These are phyloP conservation scores for Euryodendron excelsum DNA, from an alignment of 148 eudicot genomes.

Conservation along the genomic window DNA sequence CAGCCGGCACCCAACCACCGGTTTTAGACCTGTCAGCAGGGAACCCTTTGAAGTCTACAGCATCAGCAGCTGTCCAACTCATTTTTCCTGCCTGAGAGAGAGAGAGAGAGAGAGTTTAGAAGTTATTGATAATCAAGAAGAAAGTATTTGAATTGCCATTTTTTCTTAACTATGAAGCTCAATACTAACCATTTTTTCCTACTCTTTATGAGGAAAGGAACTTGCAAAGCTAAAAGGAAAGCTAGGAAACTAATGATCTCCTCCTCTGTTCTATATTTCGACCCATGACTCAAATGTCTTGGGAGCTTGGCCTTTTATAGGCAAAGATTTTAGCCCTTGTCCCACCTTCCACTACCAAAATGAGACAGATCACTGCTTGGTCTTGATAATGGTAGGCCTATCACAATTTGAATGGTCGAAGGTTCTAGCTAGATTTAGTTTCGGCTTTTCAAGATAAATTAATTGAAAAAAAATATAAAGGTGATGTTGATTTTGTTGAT, in stretches of 20 bases:
- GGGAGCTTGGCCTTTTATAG: constrained; percentile 47
- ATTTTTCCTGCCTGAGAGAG: constrained; percentile 46
- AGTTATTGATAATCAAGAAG: no score
- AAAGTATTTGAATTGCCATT: no score
- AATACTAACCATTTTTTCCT: neutral
- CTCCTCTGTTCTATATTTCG: constrained; percentile 12
- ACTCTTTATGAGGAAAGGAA: neutral
- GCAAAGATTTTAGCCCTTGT: constrained; percentile 16
- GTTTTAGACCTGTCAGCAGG: constrained; percentile 75
- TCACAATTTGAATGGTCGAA: no score
- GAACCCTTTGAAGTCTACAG: constrained; percentile 66
- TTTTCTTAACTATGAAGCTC: neutral
- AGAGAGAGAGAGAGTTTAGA: neutral
- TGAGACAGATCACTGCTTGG: no score
- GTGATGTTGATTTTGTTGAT: constrained; percentile 17
- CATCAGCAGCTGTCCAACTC: constrained; percentile 57
- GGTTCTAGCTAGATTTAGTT: no score
- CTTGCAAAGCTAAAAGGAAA: no score
- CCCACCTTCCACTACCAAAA: constrained; percentile 21
- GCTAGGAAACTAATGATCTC: constrained; percentile 10
- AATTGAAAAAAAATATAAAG: constrained; percentile 15
- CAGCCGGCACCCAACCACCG: constrained; percentile 86
- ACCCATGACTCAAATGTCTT: constrained; percentile 12
- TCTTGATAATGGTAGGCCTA: no score
- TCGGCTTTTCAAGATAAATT: no score